A percentile compares a stretch with the other conserved stretches of the same genome.
Conservation (phyloP, 306 rosid genomes). For the Acmispon strigosus region DNA sequence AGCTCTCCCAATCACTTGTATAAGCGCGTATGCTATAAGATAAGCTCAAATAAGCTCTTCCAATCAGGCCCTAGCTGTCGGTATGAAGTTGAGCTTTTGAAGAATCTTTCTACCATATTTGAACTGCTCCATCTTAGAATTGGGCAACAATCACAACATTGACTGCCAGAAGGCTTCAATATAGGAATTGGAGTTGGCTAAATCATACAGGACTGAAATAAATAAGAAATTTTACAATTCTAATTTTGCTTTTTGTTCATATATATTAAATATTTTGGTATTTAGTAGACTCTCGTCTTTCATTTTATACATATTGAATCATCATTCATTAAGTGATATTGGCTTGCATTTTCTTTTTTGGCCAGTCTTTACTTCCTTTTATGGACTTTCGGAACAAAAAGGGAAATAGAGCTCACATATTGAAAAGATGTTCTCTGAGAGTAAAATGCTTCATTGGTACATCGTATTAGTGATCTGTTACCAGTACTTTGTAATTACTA, state of each 20-base stretch:
- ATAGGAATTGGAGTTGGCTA: too few species aligned
- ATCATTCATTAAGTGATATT: not conserved
- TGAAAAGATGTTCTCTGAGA: slow-evolving; percentile 49
- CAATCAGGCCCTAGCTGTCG: too few species aligned
- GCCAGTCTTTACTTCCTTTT: slow-evolving; percentile 51
- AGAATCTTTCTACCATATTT: too few species aligned
- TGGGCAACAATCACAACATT: too few species aligned
- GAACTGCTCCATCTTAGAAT: too few species aligned
- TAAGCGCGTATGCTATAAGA: too few species aligned
- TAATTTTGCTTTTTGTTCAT: not conserved
- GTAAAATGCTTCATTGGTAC: slow-evolving; percentile 68
- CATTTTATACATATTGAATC: not conserved
- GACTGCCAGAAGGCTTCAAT: too few species aligned
- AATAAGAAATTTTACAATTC: not conserved
- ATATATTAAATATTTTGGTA: not conserved
- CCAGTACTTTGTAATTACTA: not conserved
- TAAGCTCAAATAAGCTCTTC: too few species aligned
- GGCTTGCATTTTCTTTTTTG: not conserved
- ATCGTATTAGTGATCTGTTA: not conserved
- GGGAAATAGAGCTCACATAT: slow-evolving; percentile 27
- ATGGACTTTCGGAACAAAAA: slow-evolving; percentile 46
- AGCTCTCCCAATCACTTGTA: too few species aligned
- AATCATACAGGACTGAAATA: not conserved
- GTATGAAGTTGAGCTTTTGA: too few species aligned
- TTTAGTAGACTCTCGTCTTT: not conserved